A percentile compares a stretch with the other conserved stretches of the same genome.
These are phyloP conservation scores for Lecanicillium sp. DNA, from an alignment of 2,329 filamentous ascomycete species.

Conservation along the genomic window DNA sequence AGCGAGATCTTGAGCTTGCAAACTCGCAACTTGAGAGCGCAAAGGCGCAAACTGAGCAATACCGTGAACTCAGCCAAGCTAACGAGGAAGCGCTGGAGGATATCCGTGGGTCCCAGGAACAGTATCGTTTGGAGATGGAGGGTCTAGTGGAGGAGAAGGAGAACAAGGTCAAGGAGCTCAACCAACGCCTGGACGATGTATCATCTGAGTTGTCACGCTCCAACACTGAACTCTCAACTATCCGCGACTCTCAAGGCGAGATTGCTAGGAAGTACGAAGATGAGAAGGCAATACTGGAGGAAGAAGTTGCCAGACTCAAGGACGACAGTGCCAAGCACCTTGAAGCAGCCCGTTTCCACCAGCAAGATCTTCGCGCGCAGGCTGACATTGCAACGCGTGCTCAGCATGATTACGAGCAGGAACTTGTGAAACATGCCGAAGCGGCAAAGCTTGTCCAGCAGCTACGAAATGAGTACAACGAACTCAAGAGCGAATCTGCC, in stretches of 20 bases:
- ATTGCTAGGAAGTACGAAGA: conserved; percentile 63
- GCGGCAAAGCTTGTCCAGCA: conserved; percentile 79
- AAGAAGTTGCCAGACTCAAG: conserved; percentile 72
- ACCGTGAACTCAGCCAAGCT: conserved; percentile 77
- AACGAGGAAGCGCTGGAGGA: conserved; percentile 82
- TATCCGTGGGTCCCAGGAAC: conserved; percentile 70
- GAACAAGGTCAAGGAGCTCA: conserved; percentile 67
- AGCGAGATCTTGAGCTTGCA: conserved; percentile 75
- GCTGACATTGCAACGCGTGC: conserved; percentile 88
- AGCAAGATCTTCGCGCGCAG: conserved; percentile 86
- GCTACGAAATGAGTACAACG: conserved; percentile 71
- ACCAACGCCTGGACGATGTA: conserved; percentile 76
- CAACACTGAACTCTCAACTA: conserved; percentile 70
- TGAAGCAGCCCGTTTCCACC: conserved; percentile 74
- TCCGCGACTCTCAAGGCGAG: conserved; percentile 77
- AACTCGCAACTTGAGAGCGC: conserved; percentile 74
- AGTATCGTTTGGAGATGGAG: conserved; percentile 84
- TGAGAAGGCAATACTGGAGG: conserved; percentile 70
- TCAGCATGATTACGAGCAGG: conserved; percentile 90
- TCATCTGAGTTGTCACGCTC: conserved; percentile 72
- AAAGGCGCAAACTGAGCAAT: conserved; percentile 75
- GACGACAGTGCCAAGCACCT: conserved; percentile 75
- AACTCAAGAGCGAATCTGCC: conserved; percentile 70
- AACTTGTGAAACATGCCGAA: conserved; percentile 90
- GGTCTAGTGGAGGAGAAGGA: conserved; percentile 68